Base-by-base conservation (phyloP, 805 yeast species). In the Sugiyamaella smithiae region DNA sequence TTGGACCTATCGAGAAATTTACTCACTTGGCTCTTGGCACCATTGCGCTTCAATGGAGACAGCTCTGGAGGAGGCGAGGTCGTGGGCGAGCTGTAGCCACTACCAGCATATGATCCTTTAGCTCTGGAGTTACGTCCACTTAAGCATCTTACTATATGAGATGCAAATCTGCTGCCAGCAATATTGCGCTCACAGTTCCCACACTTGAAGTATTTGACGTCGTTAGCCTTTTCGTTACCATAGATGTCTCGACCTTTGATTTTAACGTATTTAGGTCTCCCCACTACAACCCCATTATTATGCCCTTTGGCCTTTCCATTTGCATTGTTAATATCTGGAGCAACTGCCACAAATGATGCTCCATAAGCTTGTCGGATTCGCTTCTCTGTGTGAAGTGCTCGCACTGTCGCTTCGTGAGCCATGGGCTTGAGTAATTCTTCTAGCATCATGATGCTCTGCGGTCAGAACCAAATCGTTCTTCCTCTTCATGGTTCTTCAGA, bases 101-200 rank as follows among this genome's bases (percentile, higher is more conserved):
- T 42, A 9, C 19, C 8, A 26, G 31, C 31, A 9, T 31, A 12
- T n/a, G 45, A 16, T 28, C 41, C 46, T 16, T 42, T 35, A 25
- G 11, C 31, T 22, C 28, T 6, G 22, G 43, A 28, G 36, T 56
- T 56, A 50, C 86, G 76, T 9, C 97, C 85, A 38, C 88, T 87
- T 20, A 89, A 67, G 63, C 99, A 91, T 58, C 96, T 81, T 63
- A 89, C 95, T 25, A 91, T 75, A 67, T 91, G 99, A 36, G 87
- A 89, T 1, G 98, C 97, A 73, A 88, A 90, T 50, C 99, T 72
- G 32, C 87, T 84, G 0, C 96, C 96, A 0, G 96, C 91, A 5
- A 91, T 84, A 59, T 84, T 88, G 49, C 99, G 73, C 16, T 80
- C 82, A 66, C 99, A 91, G 56, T 85, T 84, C 3, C 76, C 74